Conservation (phyloP, 2,329 filamentous ascomycete genomes). For the Fusarium pseudonygamai region DNA sequence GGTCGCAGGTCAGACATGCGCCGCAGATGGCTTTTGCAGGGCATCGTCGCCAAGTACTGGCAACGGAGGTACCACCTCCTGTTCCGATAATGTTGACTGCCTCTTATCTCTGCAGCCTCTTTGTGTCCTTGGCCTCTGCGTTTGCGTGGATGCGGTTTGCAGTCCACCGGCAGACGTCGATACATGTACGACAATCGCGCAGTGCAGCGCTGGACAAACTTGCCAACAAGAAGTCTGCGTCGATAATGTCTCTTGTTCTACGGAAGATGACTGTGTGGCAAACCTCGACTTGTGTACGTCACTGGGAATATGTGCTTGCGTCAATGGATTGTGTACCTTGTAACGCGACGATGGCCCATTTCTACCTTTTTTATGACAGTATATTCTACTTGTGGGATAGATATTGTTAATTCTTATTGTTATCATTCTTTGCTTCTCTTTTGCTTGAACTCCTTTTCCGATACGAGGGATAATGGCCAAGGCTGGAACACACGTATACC, state of each 20-base stretch:
- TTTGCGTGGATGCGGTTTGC: slow-evolving; percentile 24
- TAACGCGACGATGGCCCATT: not conserved
- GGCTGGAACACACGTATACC: not conserved
- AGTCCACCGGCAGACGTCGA: not conserved
- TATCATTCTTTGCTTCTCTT: not conserved
- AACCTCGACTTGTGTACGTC: not conserved
- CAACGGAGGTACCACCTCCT: not conserved
- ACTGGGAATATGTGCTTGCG: not conserved
- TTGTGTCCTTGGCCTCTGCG: slow-evolving; percentile 22
- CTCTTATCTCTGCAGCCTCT: slow-evolving; percentile 4
- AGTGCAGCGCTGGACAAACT: not conserved
- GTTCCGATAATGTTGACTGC: slow-evolving; percentile 4
- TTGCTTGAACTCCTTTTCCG: not conserved
- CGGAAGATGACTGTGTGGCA: not conserved
- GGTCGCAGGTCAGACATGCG: slow-evolving; percentile 3
- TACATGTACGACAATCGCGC: not conserved
- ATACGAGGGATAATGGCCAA: not conserved
- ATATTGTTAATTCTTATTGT: no score
- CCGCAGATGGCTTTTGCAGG: not conserved
- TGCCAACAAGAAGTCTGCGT: slow-evolving; percentile 15
- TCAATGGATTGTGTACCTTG: not conserved
- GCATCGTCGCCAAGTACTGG: not conserved
- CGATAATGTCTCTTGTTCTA: not conserved
- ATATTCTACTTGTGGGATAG: slow-evolving; percentile 22
- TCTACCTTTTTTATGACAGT: not conserved